Percentiles rank a stretch among this genome's conserved stretches.
phyloP scores from a whole-genome alignment of 2,329 filamentous ascomycete genomes.

The Aspergillus udagawae region DNA sequence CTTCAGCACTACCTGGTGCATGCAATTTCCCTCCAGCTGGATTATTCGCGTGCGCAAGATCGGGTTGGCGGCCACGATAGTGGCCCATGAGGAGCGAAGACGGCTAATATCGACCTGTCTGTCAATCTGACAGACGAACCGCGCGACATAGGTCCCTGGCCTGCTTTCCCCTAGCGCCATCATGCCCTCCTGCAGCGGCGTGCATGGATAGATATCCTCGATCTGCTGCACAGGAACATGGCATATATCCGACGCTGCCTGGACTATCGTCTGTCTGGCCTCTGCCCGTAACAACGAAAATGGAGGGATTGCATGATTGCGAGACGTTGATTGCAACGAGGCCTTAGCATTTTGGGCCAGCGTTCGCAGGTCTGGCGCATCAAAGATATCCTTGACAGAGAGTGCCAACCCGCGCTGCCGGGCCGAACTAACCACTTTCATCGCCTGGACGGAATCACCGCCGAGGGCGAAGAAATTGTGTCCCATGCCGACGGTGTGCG shows the following conservation, averaged over 20 bases:
- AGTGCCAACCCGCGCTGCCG: background rate
- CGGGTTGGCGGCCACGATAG: slow-evolving; percentile 25
- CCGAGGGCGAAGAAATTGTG: slow-evolving; percentile 1
- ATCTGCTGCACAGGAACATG: too few species aligned
- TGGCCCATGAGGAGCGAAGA: slow-evolving; percentile 35
- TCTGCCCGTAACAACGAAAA: background rate
- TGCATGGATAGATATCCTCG: slow-evolving; percentile 22
- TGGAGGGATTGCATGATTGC: background rate
- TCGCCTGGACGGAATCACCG: background rate
- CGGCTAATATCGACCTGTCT: slow-evolving; percentile 23
- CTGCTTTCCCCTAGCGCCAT: slow-evolving; percentile 30
- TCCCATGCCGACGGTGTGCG: background rate
- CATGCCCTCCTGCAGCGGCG: slow-evolving; percentile 38
- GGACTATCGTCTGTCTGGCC: background rate
- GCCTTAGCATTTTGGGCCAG: background rate
- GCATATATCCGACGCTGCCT: slow-evolving; percentile 32
- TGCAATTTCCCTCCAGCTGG: slow-evolving; percentile 5
- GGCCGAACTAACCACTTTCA: background rate
- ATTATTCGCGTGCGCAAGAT: slow-evolving; percentile 40
- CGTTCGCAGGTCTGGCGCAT: background rate
- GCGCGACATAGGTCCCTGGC: slow-evolving; percentile 33
- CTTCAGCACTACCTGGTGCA: slow-evolving; percentile 22
- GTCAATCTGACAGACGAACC: slow-evolving; percentile 25
- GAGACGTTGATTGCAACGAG: background rate
- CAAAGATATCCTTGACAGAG: background rate